These are phyloP conservation scores for Nakataea oryzae DNA, from an alignment of 2,329 filamentous ascomycete genomes.

Conservation along the genomic window DNA sequence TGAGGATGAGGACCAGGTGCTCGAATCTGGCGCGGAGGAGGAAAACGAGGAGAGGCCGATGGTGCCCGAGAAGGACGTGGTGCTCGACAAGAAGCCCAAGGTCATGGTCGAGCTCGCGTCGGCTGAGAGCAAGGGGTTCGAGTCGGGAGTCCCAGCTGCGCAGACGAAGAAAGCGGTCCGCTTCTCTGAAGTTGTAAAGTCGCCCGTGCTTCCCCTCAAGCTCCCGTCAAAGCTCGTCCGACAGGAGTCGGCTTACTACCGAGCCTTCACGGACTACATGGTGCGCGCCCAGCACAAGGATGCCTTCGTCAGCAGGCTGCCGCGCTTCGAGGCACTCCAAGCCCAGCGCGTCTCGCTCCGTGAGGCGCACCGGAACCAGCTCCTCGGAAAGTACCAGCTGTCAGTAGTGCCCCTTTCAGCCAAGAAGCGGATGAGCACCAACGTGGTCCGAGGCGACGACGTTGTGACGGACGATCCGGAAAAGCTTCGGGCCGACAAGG, in stretches of 20 bases:
- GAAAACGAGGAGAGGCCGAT: conserved; percentile 14
- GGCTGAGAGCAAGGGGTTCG: not conserved
- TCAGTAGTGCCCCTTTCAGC: conserved; percentile 56
- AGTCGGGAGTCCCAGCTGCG: conserved; percentile 12
- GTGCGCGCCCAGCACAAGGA: conserved; percentile 58
- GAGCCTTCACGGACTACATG: conserved; percentile 69
- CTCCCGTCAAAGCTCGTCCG: conserved; percentile 41
- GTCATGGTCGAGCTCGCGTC: not conserved
- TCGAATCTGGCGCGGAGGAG: conserved; percentile 8
- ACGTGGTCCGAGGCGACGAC: conserved; percentile 64
- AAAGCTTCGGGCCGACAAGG: conserved; percentile 60
- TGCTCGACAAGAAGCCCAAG: not conserved
- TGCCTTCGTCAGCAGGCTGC: conserved; percentile 73
- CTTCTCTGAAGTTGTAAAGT: conserved; percentile 49
- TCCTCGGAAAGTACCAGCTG: conserved; percentile 78
- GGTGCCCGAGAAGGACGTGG: conserved; percentile 9
- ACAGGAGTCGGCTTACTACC: conserved; percentile 74
- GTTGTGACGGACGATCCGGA: conserved; percentile 47
- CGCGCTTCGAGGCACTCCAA: conserved; percentile 82
- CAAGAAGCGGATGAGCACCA: conserved; percentile 61
- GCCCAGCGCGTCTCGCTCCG: conserved; percentile 66
- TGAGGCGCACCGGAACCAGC: conserved; percentile 65
- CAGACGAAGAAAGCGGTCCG: conserved; percentile 62
- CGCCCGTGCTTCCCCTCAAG: conserved; percentile 27
- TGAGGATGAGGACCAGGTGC: conserved; percentile 6